A percentile compares a stretch with the other conserved stretches of the same genome.
phyloP scores from a whole-genome alignment of 2,329 filamentous ascomycete genomes.

The Knufia fluminis region DNA sequence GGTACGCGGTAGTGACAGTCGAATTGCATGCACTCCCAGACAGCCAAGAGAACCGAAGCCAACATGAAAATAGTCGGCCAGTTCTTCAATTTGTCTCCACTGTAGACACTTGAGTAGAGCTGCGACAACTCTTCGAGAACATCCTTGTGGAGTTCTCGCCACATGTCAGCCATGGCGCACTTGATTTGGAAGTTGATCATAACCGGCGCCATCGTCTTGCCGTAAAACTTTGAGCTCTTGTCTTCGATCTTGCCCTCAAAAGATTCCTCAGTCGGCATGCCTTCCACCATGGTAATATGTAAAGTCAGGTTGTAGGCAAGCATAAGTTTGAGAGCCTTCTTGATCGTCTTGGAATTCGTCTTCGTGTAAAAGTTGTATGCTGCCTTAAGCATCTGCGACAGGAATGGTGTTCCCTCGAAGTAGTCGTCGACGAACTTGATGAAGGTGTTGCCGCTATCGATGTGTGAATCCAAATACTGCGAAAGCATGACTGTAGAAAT shows the following conservation, averaged over 20 bases:
- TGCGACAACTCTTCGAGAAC: constrained; percentile 86
- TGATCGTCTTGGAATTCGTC: constrained; percentile 78
- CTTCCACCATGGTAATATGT: constrained; percentile 90
- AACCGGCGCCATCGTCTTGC: constrained; percentile 84
- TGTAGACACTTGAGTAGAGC: constrained; percentile 96
- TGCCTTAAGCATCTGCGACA: constrained; percentile 93
- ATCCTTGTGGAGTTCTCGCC: constrained; percentile 93
- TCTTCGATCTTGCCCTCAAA: constrained; percentile 79
- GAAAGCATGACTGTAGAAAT: constrained; percentile 71
- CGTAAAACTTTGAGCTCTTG: constrained; percentile 74
- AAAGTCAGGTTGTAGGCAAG: constrained; percentile 92
- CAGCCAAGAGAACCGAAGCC: constrained; percentile 80
- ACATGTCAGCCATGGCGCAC: constrained; percentile 93
- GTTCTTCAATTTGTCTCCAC: constrained; percentile 93
- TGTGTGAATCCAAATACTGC: constrained; percentile 90
- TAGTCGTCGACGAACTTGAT: constrained; percentile 92
- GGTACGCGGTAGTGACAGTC: constrained; percentile 93
- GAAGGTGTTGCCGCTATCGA: constrained; percentile 80
- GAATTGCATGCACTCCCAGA: constrained; percentile 99
- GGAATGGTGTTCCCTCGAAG: constrained; percentile 89
- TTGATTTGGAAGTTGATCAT: constrained; percentile 99
- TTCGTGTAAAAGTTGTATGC: constrained; percentile 87
- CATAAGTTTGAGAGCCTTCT: constrained; percentile 89
- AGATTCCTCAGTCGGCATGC: constrained; percentile 67
- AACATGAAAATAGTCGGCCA: constrained; percentile 99